phyloP scores from a whole-genome alignment of 495 filamentous ascomycete species.

The Penicillium maclennaniae region DNA sequence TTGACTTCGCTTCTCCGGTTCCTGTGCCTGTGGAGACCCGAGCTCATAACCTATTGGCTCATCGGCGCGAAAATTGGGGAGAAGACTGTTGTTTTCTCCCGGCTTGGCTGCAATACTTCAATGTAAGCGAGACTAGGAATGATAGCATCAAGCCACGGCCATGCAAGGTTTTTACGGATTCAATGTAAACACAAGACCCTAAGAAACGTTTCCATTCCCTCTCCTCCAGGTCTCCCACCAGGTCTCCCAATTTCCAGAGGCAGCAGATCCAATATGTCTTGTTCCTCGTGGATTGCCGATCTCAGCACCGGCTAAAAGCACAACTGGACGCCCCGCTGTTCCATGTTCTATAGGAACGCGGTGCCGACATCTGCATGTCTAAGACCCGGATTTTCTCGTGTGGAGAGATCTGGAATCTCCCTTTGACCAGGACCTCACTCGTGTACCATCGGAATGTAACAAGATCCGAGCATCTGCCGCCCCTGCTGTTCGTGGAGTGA shows the following conservation, averaged over 20 bases:
- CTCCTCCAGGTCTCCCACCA: too few species aligned
- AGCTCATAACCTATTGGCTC: neutral
- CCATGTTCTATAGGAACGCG: neutral
- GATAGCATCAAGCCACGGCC: neutral
- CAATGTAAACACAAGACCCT: too few species aligned
- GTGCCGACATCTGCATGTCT: neutral
- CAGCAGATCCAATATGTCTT: neutral
- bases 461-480: slow-evolving; percentile 1
- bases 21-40: neutral
- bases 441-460: slow-evolving; percentile 8
- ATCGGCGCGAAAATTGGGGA: neutral
- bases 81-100: neutral
- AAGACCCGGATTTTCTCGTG: neutral
- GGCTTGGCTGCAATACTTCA: neutral
- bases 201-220: neutral
- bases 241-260: neutral
- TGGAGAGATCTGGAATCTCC: neutral
- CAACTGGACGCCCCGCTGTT: neutral
- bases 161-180: neutral
- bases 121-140: neutral
- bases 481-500: slow-evolving; percentile 10
- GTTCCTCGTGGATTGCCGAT: slow-evolving; percentile 3
- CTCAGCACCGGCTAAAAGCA: slow-evolving; percentile 5
- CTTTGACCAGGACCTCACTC: neutral
- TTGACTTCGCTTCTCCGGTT: neutral